These are phyloP conservation scores for Polysphondylium violaceum DNA, from an alignment of 78 protist species.

Conservation along the genomic window DNA sequence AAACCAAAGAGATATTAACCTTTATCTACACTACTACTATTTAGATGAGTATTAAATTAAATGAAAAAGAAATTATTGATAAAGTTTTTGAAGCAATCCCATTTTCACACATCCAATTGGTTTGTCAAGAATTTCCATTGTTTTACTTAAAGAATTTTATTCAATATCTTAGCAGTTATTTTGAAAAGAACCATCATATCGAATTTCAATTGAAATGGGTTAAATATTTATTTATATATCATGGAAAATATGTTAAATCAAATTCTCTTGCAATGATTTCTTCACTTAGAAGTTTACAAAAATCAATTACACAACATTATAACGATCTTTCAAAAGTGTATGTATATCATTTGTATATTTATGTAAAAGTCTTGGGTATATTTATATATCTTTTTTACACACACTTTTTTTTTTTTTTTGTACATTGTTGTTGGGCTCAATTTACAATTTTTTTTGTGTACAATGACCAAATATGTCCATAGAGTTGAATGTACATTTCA, in stretches of 20 bases:
- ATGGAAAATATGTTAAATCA: constrained; percentile 77
- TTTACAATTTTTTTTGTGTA: background rate
- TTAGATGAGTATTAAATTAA: constrained; percentile 90
- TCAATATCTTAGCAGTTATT: constrained; percentile 58
- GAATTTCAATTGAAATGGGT: constrained; percentile 89
- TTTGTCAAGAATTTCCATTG: constrained; percentile 71
- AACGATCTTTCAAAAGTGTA: constrained; percentile 75
- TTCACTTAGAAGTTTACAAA: constrained; percentile 77
- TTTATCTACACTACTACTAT: background rate
- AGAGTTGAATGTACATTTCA: too few species aligned
- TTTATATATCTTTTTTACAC: background rate
- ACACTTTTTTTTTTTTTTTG: background rate
- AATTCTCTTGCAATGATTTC: constrained; percentile 44
- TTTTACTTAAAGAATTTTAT: constrained; percentile 79
- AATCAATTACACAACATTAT: constrained; percentile 45
- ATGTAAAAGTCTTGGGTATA: background rate
- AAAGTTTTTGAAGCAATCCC: constrained; percentile 82
- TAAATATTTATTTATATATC: constrained; percentile 45
- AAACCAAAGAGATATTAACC: background rate
- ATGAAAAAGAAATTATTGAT: constrained; percentile 76
- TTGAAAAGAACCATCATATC: constrained; percentile 72
- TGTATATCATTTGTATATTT: background rate
- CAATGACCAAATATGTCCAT: background rate
- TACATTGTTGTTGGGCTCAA: background rate
- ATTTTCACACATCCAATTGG: constrained; percentile 33